These are phyloP conservation scores for Psilocybe cubensis DNA, from an alignment of 768 basidiomycete species.

Conservation along the genomic window DNA sequence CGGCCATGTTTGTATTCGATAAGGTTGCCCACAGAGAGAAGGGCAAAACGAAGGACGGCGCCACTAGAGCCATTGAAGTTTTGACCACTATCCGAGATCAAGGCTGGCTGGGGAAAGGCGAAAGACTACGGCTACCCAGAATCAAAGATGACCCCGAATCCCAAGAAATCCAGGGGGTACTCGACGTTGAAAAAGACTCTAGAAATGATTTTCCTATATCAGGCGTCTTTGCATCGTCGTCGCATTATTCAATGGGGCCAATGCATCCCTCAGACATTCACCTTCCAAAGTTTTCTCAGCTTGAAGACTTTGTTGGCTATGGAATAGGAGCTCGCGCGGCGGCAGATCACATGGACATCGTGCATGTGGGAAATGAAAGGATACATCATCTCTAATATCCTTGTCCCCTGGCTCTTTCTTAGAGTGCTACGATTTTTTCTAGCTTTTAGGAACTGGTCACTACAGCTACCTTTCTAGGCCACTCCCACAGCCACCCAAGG, in stretches of 20 bases:
- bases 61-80: constrained; percentile 42
- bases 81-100: constrained; percentile 28
- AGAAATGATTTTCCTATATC: constrained; percentile 6
- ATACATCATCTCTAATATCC: constrained; percentile 9
- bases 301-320: constrained; percentile 6
- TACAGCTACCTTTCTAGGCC: background rate
- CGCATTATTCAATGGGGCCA: constrained; percentile 5
- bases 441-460: background rate
- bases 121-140: constrained; percentile 7
- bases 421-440: constrained; percentile 1
- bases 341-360: constrained; percentile 3
- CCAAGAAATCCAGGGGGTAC: constrained; percentile 2
- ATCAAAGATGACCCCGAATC: constrained; percentile 22
- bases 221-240: constrained; percentile 2
- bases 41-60: constrained; percentile 40
- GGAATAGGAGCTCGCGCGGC: constrained; percentile 3
- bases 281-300: constrained; percentile 10
- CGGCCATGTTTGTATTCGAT: constrained; percentile 39
- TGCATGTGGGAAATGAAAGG: constrained; percentile 13
- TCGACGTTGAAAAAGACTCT: constrained; percentile 11
- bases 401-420: constrained; percentile 3
- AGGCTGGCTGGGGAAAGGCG: constrained; percentile 16
- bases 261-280: background rate
- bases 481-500: background rate
- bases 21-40: constrained; percentile 36